Conservation (phyloP, 148 eudicot species). For the Rhododendron vialii region DNA sequence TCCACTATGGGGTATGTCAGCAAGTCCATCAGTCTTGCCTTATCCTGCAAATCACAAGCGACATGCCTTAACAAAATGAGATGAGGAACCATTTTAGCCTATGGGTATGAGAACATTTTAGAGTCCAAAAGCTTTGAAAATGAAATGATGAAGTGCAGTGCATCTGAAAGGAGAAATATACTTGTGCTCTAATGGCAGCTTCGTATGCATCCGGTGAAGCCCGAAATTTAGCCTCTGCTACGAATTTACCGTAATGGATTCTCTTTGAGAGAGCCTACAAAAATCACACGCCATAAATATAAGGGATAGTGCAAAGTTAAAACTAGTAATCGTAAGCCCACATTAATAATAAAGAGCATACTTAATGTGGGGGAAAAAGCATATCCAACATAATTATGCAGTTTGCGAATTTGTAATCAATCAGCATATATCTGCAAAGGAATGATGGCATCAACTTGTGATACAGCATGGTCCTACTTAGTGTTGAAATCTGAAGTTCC, state of each 20-base stretch:
- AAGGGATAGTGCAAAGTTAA: not conserved
- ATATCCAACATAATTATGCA: not conserved
- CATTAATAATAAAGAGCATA: not conserved
- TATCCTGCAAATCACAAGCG: slow-evolving; percentile 45
- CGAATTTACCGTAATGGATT: slow-evolving; percentile 94
- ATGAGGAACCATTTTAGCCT: not conserved
- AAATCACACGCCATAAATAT: not conserved
- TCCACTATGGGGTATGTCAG: slow-evolving; percentile 77
- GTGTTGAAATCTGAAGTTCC: not conserved
- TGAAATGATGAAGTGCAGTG: not conserved
- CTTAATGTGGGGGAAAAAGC: not conserved
- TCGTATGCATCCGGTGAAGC: slow-evolving; percentile 72
- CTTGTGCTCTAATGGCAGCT: slow-evolving; percentile 73
- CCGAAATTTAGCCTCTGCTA: slow-evolving; percentile 90
- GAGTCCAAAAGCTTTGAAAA: not conserved
- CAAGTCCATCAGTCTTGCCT: slow-evolving; percentile 51
- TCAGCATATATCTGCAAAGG: not conserved
- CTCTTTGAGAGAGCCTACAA: slow-evolving; percentile 86
- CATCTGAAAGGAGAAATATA: slow-evolving; percentile 16
- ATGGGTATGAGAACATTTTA: not conserved
- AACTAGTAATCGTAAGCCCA: not conserved
- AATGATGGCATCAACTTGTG: not conserved
- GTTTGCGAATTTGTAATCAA: not conserved
- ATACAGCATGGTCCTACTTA: not conserved
- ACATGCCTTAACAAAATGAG: not conserved